Percentiles rank a stretch among this genome's conserved stretches.
Evolutionary conservation across 441 rosid species (phyloP).

Genomic region (Populus hybrid): DNA sequence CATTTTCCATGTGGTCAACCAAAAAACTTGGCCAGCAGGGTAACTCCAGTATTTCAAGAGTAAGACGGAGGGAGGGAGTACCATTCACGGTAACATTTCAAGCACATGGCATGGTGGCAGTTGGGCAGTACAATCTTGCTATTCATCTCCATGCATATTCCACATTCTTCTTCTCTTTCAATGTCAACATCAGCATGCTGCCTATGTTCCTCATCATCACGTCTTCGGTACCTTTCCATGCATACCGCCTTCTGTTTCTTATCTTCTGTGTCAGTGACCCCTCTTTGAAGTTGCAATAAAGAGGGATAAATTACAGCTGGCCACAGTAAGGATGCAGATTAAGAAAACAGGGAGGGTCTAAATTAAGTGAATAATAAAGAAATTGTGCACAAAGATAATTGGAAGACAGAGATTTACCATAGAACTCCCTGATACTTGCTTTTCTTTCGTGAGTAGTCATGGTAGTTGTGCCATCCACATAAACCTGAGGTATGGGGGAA

Average conservation of each 20-base stretch:
- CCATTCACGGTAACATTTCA: slow-evolving; percentile 69
- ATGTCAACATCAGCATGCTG: slow-evolving; percentile 35
- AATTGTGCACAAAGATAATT: neutral
- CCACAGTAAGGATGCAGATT: slow-evolving; percentile 15
- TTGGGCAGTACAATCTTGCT: slow-evolving; percentile 59
- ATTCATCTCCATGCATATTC: slow-evolving; percentile 65
- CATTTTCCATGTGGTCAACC: neutral
- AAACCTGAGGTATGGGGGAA: slow-evolving; percentile 34
- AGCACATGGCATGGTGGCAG: slow-evolving; percentile 64
- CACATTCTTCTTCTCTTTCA: slow-evolving; percentile 75
- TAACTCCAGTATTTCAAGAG: neutral
- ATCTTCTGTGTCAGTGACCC: slow-evolving; percentile 60
- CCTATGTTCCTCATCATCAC: slow-evolving; percentile 41
- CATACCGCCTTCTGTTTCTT: slow-evolving; percentile 52
- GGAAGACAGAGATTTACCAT: slow-evolving; percentile 34
- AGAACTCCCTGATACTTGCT: slow-evolving; percentile 64
- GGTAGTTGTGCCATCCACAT: slow-evolving; percentile 66
- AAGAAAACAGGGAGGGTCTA: neutral
- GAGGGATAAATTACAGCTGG: slow-evolving; percentile 72
- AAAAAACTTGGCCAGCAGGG: neutral
- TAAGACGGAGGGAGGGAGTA: slow-evolving; percentile 22
- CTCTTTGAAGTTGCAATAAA: slow-evolving; percentile 52
- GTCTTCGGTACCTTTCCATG: slow-evolving; percentile 50
- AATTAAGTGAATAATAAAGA: neutral
- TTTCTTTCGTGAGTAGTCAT: slow-evolving; percentile 69